Base-by-base conservation (phyloP, 1,284 basidiomycete genomes). In the Apiotrichum siamense region DNA sequence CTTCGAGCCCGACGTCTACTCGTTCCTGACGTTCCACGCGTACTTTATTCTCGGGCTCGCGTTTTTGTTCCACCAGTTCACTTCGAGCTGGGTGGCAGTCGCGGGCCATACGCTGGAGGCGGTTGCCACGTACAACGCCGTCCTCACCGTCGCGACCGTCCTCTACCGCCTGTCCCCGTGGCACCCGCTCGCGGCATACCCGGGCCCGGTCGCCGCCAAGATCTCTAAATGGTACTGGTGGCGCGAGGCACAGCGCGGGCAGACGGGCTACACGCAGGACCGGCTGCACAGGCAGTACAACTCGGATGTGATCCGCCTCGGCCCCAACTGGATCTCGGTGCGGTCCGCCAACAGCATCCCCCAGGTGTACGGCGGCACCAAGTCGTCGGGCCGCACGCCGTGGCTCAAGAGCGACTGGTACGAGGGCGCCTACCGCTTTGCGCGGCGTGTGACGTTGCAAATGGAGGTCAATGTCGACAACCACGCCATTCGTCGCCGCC, bases 321-420 rank as follows among this genome's bases (percentile, higher is more conserved):
- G 88, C 0, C 89, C 90, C 0, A 89, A 91, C 68, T 87, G 91
- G 64, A 75, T 91, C 18, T 89, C 87, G 4, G 79, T 93, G 49
- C 81, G 87, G 17, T 84, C 89, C 64, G 85, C 87, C 0, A 82
- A 82, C 1, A 88, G 87, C 0, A 79, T 91, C 13, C 80, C 79
- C 48, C 69, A 82, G 56, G 78, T 91, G 10, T 90, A 75, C 52
- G 74, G 81, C 0, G 86, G 88, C 64, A 85, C 86, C 13, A 87
- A 24, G 31, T 7, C 21, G 18, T 29, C n/a, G 1, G 37, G 37
- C 7, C 43, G 42, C 11, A 11, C 38, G 6, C 49, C 49, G 1
- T 47, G 44, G 49, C 15, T 9, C 18, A 51, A 51, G 49, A 47
- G n/a, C 24, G 49, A 51, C 49, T 51, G 49, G 49, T 51, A 51